Conservation (phyloP, 140 eudicot genomes). For the Erigeron philadelphicus region DNA sequence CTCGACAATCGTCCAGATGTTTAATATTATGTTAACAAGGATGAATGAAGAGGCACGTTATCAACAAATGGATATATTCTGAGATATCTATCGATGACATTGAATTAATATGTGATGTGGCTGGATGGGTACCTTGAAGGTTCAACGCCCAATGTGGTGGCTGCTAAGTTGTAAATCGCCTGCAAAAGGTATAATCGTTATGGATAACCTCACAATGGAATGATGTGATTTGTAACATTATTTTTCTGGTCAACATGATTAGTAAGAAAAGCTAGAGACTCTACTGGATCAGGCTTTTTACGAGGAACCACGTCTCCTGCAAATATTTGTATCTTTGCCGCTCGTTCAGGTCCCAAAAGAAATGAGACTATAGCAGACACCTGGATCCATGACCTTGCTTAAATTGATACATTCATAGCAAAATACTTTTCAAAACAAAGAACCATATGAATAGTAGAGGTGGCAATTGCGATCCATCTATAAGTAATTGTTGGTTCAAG, state of each 20-base stretch:
- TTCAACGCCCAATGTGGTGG: slow-evolving; percentile 75
- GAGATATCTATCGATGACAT: not conserved
- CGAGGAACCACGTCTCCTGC: slow-evolving; percentile 99
- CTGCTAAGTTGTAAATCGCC: slow-evolving; percentile 89
- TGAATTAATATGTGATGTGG: not conserved
- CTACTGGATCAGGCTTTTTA: slow-evolving; percentile 98
- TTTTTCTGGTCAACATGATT: not conserved
- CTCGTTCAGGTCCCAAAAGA: slow-evolving; percentile 85
- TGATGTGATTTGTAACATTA: not conserved
- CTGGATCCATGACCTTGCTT: slow-evolving; percentile 33
- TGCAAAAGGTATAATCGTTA: slow-evolving; percentile 29
- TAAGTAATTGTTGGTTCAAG: no score
- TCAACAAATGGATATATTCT: not conserved
- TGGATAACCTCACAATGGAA: not conserved
- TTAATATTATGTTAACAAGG: not conserved
- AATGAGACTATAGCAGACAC: slow-evolving; percentile 94
- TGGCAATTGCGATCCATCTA: no score
- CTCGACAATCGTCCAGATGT: not conserved
- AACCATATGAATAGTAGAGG: no score
- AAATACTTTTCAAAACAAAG: no score
- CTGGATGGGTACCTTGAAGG: slow-evolving; percentile 61
- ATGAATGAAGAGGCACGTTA: not conserved
- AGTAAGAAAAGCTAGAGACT: not conserved
- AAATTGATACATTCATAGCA: not conserved
- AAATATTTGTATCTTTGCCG: slow-evolving; percentile 78